These are phyloP conservation scores for Sugiyamaella japonica DNA, from an alignment of 1,139 yeast species.

Conservation along the genomic window DNA sequence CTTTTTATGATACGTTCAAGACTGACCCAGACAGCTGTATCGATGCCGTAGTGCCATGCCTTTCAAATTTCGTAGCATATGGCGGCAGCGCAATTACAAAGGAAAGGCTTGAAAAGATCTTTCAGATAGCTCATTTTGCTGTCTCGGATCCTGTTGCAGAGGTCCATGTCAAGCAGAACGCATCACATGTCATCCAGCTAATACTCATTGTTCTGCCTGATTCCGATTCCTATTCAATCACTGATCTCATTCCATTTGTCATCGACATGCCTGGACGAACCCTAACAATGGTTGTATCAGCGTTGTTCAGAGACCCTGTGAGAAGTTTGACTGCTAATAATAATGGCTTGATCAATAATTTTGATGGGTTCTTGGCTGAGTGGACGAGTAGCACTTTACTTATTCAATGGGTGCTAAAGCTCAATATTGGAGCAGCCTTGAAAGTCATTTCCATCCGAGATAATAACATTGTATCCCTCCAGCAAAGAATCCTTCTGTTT, in stretches of 20 bases:
- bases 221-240: conserved; percentile 2
- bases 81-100: conserved; percentile 11
- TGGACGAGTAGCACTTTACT: background rate
- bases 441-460: conserved; percentile 6
- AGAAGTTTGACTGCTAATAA: background rate
- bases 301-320: conserved; percentile 4
- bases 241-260: conserved; percentile 9
- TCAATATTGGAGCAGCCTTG: conserved; percentile 9
- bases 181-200: conserved; percentile 1
- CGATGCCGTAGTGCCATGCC: conserved; percentile 17
- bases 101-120: conserved; percentile 8
- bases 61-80: conserved; percentile 16
- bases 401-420: background rate
- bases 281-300: conserved; percentile 3
- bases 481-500: conserved; percentile 1
- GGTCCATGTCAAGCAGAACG: conserved; percentile 5
- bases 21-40: conserved; percentile 7
- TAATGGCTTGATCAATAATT: background rate
- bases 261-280: conserved; percentile 13
- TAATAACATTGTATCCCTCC: background rate
- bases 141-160: conserved; percentile 6
- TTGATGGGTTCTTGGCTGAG: conserved; percentile 4
- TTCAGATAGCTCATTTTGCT: conserved; percentile 7
- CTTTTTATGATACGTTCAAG: conserved; percentile 6
- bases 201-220: conserved; percentile 9